Base-by-base conservation (phyloP, 129 eudicot genomes). In the Chrysanthemum seticuspe region DNA sequence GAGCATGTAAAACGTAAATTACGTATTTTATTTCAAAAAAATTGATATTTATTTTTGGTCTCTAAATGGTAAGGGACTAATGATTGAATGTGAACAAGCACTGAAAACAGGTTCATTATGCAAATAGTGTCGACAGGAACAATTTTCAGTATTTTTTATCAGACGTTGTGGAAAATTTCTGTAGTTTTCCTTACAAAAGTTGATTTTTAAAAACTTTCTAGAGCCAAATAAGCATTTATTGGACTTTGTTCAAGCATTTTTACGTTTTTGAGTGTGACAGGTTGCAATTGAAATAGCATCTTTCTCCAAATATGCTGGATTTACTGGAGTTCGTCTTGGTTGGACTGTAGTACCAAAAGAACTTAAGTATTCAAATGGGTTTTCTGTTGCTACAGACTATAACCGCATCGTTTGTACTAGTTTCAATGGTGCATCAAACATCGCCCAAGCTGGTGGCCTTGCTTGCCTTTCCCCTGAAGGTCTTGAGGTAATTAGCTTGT, bases 381-480 rank as follows among this genome's bases (percentile, higher is more conserved):
- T 86, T 80, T 94, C 96, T 14, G 91, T 94, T 27, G 97, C 96
- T 0, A 90, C 90, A 80, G 99, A 94, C 82, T 94, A 87, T 76
- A 90, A 85, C 66, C 93, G 97, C 23, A 86, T 88, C 21, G 91
- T 94, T 31, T 90, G 93, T 71, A 94, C 99, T 51, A 85, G 97
- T 23, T 94, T 94, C 81, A 94, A 94, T 82, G 99, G 99, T 65
- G 99, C 99, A 44, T 94, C 99, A 59, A 94, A 94, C 81, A 83
- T 94, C 34, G 88, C 99, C 34, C 99, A 94, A 85, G 87, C 97
- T 36, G 99, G 97, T 68, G 99, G 91, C 47, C 81, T 94, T 45
- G 99, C 96, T 8, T 94, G 99, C 72, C 91, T 90, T 71, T 86
- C 99, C 16, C 82, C 88, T 18, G 96, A 94, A 65, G 99, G 99